Evolutionary conservation across 2,329 filamentous ascomycete genomes (phyloP), one percentile per base, ranked within the genome.

Genomic region (Aureobasidium sp.): DNA sequence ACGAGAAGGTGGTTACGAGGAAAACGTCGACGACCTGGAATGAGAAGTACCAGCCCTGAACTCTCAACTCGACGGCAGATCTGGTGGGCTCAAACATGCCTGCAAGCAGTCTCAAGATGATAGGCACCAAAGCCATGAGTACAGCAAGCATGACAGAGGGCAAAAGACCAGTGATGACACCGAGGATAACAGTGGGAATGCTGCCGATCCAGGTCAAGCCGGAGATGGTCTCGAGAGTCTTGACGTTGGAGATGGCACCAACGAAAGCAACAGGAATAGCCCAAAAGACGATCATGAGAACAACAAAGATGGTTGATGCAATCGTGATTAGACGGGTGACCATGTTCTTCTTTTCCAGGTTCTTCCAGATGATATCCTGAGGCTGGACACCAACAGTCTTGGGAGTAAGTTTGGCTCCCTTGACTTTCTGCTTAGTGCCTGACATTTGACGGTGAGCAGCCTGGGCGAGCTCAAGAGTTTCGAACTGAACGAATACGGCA

Each of bases 401-500:
- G 35, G 68, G 67, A 29, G 70, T 68, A 47, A 73, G 70, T 24
- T 62, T 40, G 22, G 40, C 22, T 12, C 50, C 50, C 60, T 62
- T 62, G 40, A 48, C 17, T 19, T 56, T 48, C 24, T 50, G 17
- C 45, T 44, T 50, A 27, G 17, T 27, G 5, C 57, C 29, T 5
- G 60, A 67, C 48, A 72, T 64, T 31, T 67, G 60, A 73, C 97
- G 91, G 74, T 85, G 91, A 19, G 93, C 93, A 57, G 85, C 82
- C 73, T 97, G 91, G 8, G 94, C 94, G 63, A 89, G 87, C 62
- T 86, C 83, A 73, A 97, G 92, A 5, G 81, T 85, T 63, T 84
- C 81, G 69, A 97, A 99, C 71, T 96, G 90, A 63, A 97, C 84
- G 70, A 99, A 97, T 6, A 94, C 89, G 19, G 89, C 87, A 0